Conservation (phyloP, 768 basidiomycete genomes). For the Neoboletus brunneissimus region DNA sequence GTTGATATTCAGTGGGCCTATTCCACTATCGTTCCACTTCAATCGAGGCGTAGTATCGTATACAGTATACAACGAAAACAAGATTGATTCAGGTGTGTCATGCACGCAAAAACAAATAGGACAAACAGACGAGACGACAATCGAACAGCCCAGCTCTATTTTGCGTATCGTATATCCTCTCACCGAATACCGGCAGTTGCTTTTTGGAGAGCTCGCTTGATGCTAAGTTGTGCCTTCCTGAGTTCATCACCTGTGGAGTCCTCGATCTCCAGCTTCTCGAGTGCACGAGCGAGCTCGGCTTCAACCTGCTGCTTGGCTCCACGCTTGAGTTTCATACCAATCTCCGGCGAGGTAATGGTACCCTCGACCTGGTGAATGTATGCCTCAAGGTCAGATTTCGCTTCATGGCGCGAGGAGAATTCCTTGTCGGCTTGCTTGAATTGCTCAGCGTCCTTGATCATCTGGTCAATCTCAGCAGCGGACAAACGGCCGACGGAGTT, state of each 20-base stretch:
- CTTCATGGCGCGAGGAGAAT: slow-evolving; percentile 96
- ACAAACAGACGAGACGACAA: slow-evolving; percentile 18
- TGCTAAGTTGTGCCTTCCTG: slow-evolving; percentile 90
- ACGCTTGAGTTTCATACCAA: slow-evolving; percentile 98
- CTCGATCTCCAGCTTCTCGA: slow-evolving; percentile 98
- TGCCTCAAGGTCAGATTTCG: slow-evolving; percentile 96
- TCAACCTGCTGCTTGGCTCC: slow-evolving; percentile 94
- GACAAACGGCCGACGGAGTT: slow-evolving; percentile 99
- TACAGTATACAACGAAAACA: slow-evolving; percentile 7
- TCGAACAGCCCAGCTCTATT: slow-evolving; percentile 15
- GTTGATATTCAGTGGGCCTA: too few relatives aligned
- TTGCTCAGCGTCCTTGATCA: slow-evolving; percentile 99
- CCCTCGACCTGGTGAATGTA: slow-evolving; percentile 97
- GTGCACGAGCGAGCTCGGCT: slow-evolving; percentile 94
- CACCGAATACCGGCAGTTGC: slow-evolving; percentile 88
- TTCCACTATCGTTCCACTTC: background rate
- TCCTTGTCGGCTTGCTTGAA: slow-evolving; percentile 97
- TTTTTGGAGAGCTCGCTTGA: slow-evolving; percentile 98
- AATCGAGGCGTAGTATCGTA: background rate
- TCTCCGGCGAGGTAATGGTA: slow-evolving; percentile 94
- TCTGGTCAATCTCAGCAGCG: slow-evolving; percentile 96
- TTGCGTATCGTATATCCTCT: slow-evolving; percentile 23
- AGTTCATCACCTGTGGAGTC: slow-evolving; percentile 92
- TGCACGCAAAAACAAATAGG: slow-evolving; percentile 9
- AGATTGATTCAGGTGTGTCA: slow-evolving; percentile 15